Evolutionary conservation across 257 asterid genomes (phyloP), one percentile per base, ranked within the genome.

Genomic region (Nyctanthes arbortristis): DNA sequence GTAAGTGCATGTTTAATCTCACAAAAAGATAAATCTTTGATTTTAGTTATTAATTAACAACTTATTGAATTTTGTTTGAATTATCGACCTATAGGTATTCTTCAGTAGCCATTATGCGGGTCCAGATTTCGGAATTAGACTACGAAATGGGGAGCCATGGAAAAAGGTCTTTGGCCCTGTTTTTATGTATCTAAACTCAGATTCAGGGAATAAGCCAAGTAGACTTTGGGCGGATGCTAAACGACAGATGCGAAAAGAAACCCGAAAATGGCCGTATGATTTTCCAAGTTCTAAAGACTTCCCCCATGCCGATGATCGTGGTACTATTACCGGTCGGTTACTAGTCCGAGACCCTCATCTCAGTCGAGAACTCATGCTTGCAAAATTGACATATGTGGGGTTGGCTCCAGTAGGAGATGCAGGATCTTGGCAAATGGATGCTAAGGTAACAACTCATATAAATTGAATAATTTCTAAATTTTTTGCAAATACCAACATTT

Each of bases 181-280:
- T n/a, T n/a, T n/a, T n/a, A n/a, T n/a, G 63, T 87, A 85, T 68
- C 66, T 87, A 30, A 87, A 85, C 68, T 81, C 94, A 6, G 88
- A 73, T 36, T 60, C 79, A 3, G 11, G 58, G 35, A 71, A 68
- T 27, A 45, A 71, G 6, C 75, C 77, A 1, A 39, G 3, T 9
- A 29, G 77, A 49, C 81, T 88, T 16, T 88, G 95, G 95, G 63
- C 75, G 31, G 89, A 88, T 69, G 95, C 95, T 9, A 84, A 88
- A 63, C 67, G 59, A 75, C 85, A 79, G 86, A 80, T 69, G 69
- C 27, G 31, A 29, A 66, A 61, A 65, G 96, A 92, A 80, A 80
- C 70, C 59, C 59, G 49, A 55, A 84, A 84, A 66, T 89, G 98
- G 98, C 96, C 98, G 0, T 90, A 92, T 57, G 84, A 83, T 67